Evolutionary conservation across 2,329 filamentous ascomycete species (phyloP), one percentile per base, ranked within the genome.

Genomic region (Fusarium praegraminearum): DNA sequence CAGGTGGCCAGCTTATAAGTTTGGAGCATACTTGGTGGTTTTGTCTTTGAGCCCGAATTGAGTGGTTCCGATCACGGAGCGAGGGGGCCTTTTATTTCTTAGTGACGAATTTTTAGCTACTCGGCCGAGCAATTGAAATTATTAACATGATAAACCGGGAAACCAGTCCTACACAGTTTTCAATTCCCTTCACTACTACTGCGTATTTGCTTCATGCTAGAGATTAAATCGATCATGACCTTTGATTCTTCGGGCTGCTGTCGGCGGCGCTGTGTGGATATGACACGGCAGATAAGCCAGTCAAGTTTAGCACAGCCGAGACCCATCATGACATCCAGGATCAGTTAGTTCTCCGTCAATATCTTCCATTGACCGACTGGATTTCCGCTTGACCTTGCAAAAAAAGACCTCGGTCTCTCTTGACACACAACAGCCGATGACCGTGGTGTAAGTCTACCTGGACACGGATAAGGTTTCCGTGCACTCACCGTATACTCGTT

Each of bases 341-440:
- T 33, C 9, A 57, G 71, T 57, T 74, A 73, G 71, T 38, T 54
- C 55, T 43, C 38, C 45, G 50, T 63, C 53, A 50, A 40, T 54
- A 59, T 62, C 28, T 51, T 64, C 67, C 66, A 54, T 55, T 53
- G 44, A 50, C 41, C 61, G 60, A 62, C 52, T 52, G 51, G 54
- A 64, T 58, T 69, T 56, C 65, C 72, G 56, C 43, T 50, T 65
- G 47, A 24, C 49, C 35, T 52, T 36, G 47, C 16, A 57, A 43
- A 51, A 45, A 65, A 69, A 60, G 69, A 74, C 72, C 72, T 71
- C 67, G 72, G 72, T 65, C 44, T 65, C 45, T 62, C 47, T 62
- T 44, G 52, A 63, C 45, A 50, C 62, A 50, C 50, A 35, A 69
- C 60, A 74, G 72, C 72, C 72, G 72, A 74, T 53, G 62, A 69